Evolutionary conservation across 2,329 filamentous ascomycete genomes (phyloP).

Genomic region (Chalara sp.): DNA sequence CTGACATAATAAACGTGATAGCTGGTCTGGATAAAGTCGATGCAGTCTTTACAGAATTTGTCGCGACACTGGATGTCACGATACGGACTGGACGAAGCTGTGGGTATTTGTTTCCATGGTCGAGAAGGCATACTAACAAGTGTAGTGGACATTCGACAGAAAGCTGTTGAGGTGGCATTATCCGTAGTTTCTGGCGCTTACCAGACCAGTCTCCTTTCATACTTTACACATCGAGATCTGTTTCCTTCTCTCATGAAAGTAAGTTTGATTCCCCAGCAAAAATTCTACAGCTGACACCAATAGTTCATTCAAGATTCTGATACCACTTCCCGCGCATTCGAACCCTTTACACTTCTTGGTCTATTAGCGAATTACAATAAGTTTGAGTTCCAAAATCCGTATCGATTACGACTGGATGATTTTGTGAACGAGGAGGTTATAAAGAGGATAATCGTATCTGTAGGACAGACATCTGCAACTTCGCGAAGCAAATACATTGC

Average conservation of each 20-base stretch:
- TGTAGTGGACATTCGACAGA: conserved; percentile 66
- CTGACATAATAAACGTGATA: conserved; percentile 85
- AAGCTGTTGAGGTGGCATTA: conserved; percentile 74
- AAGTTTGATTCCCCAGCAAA: conserved; percentile 14
- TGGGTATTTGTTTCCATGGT: conserved; percentile 38
- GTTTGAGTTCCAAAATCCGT: conserved; percentile 97
- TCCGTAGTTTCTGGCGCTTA: conserved; percentile 90
- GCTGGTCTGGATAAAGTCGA: conserved; percentile 88
- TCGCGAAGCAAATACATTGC: conserved; percentile 73
- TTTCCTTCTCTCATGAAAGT: conserved; percentile 96
- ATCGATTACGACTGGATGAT: conserved; percentile 83
- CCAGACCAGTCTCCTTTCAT: conserved; percentile 87
- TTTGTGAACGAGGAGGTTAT: conserved; percentile 92
- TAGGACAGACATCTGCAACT: conserved; percentile 64
- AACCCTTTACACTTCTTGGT: conserved; percentile 77
- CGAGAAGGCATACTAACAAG: conserved; percentile 20
- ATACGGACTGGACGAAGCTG: conserved; percentile 69
- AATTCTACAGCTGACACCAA: conserved; percentile 5
- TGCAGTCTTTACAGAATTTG: conserved; percentile 79
- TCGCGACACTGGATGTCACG: conserved; percentile 71
- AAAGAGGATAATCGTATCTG: conserved; percentile 68
- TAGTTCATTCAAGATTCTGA: conserved; percentile 79
- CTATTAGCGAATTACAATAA: conserved; percentile 97
- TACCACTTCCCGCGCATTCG: conserved; percentile 52
- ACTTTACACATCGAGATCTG: conserved; percentile 89